Evolutionary conservation across 257 asterid species (phyloP), one percentile per base, ranked within the genome.

Genomic region (Cynanchum wilfordii): DNA sequence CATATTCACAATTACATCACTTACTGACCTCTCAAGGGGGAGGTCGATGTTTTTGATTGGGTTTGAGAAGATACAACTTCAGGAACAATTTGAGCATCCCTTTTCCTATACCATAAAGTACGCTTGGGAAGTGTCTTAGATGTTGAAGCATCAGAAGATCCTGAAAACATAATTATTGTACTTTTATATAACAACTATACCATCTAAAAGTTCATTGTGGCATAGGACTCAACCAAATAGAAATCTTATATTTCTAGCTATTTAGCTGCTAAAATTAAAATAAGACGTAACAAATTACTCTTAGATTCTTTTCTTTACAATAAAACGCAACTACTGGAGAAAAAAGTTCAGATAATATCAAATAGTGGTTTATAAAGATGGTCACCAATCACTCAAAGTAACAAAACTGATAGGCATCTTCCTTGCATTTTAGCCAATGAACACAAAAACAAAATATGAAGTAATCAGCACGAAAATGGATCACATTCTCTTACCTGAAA

Each of bases 21-120:
- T 30, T 77, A 56, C 20, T 30, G 74, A 81, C 82, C 85, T 73
- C 70, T 81, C 55, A 58, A 19, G 74, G 77, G 62, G 73, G 82
- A 65, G 22, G 67, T 38, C 52, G 70, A 27, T 6, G 27, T 36
- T 73, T 22, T 60, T 49, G 80, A 51, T 49, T 67, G 63, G 10
- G 54, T 69, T 45, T 63, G 70, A 73, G 79, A 63, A 73, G 76
- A 72, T 57, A 60, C 72, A 59, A 36, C 60, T 70, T 58, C 57
- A 45, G 80, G 63, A 67, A 38, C 49, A 71, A 51, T 56, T 80
- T 42, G 56, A 56, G 19, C 30, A 63, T 58, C 42, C 16, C 66
- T 58, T 29, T 71, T 58, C n/a, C 38, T 60, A 38, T 30, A 65
- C 27, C 45, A 40, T 54, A 30, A 63, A 47, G 66, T 30, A 64